These are phyloP conservation scores for Saccharomycopsis fibuligera DNA, from an alignment of 805 yeast genomes.

Conservation along the genomic window DNA sequence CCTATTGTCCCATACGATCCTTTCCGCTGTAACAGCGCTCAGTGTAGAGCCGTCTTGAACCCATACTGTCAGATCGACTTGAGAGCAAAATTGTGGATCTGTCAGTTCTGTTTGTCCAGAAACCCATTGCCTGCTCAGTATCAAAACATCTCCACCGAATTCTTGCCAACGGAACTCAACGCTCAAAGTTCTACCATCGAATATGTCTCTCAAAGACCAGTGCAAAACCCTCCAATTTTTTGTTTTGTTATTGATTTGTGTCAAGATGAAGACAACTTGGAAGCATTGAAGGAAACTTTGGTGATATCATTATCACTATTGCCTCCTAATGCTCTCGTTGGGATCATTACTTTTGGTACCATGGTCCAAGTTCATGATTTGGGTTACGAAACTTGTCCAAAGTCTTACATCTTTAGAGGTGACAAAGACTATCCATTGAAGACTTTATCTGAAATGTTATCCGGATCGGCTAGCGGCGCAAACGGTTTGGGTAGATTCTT, in stretches of 20 bases:
- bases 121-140: constrained; percentile 81
- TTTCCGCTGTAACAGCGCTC: constrained; percentile 61
- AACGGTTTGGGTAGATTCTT: constrained; percentile 55
- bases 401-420: constrained; percentile 82
- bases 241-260: constrained; percentile 82
- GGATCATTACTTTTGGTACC: constrained; percentile 83
- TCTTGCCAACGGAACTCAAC: constrained; percentile 75
- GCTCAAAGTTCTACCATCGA: constrained; percentile 72
- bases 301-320: constrained; percentile 65
- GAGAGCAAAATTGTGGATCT: constrained; percentile 71
- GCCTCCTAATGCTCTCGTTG: constrained; percentile 87
- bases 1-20: constrained; percentile 84
- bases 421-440: constrained; percentile 66
- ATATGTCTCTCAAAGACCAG: constrained; percentile 76
- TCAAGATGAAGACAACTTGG: constrained; percentile 81
- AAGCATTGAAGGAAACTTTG: constrained; percentile 75
- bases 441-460: constrained; percentile 55
- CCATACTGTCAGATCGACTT: constrained; percentile 81
- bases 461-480: constrained; percentile 40
- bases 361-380: constrained; percentile 88
- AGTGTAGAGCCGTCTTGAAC: constrained; percentile 80
- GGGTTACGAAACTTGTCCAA: constrained; percentile 58
- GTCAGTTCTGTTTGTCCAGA: constrained; percentile 75
- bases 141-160: constrained; percentile 65
- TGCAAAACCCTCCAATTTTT: constrained; percentile 78